phyloP scores from a whole-genome alignment of 2,329 filamentous ascomycete species.

The Capronia americana region DNA sequence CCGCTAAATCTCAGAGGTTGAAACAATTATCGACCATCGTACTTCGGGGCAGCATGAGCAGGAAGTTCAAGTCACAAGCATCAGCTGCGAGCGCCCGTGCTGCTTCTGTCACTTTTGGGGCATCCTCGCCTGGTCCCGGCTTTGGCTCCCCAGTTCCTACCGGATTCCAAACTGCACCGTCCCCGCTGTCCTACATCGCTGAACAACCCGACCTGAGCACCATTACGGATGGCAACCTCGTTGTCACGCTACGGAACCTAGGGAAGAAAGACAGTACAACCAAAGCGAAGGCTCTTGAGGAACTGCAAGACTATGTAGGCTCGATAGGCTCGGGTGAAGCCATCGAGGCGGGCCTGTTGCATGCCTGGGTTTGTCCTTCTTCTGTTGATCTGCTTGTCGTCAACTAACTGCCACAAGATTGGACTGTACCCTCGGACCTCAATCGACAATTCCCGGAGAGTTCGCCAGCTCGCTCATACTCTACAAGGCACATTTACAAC shows the following conservation, averaged over 20 bases:
- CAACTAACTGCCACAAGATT: conserved; percentile 60
- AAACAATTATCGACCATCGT: neutral
- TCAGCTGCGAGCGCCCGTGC: conserved; percentile 70
- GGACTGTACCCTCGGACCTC: conserved; percentile 86
- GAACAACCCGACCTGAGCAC: conserved; percentile 81
- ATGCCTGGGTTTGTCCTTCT: conserved; percentile 77
- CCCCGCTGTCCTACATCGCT: conserved; percentile 79
- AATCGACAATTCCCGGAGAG: conserved; percentile 85
- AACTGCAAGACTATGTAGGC: conserved; percentile 70
- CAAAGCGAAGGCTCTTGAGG: conserved; percentile 87
- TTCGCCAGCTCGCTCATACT: conserved; percentile 83
- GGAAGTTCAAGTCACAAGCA: conserved; percentile 68
- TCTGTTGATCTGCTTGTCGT: conserved; percentile 23
- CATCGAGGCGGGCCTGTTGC: conserved; percentile 75
- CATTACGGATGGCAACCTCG: conserved; percentile 79
- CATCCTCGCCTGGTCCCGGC: conserved; percentile 45
- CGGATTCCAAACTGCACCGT: conserved; percentile 49
- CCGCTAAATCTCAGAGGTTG: neutral
- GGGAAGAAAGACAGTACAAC: conserved; percentile 93
- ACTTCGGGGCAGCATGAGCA: conserved; percentile 57
- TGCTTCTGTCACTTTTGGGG: conserved; percentile 54
- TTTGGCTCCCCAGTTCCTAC: conserved; percentile 49
- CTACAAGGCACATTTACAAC: conserved; percentile 70
- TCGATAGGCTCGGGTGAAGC: conserved; percentile 48
- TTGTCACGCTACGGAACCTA: conserved; percentile 91